Conservation (phyloP, 129 eudicot genomes). For the Logfia minima region DNA sequence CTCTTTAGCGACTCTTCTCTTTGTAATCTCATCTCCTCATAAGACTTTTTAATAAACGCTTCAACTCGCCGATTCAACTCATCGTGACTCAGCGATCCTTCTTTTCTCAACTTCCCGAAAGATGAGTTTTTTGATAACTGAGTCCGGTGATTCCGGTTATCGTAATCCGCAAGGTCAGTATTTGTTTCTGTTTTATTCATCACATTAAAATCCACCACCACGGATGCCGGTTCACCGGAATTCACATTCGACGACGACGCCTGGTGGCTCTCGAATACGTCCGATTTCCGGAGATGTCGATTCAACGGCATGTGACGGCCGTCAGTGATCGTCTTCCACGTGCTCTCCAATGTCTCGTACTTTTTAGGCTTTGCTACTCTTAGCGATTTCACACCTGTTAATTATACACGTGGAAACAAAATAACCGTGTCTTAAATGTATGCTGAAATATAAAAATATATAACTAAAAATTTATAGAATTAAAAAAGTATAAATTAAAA, state of each 20-base stretch:
- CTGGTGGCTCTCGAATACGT: slow-evolving; percentile 39
- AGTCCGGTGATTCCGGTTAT: slow-evolving; percentile 23
- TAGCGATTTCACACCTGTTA: slow-evolving; percentile 50
- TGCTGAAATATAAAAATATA: neutral
- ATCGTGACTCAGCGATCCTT: slow-evolving; percentile 71
- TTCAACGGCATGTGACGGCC: slow-evolving; percentile 68
- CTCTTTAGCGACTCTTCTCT: slow-evolving; percentile 66
- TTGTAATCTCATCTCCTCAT: slow-evolving; percentile 88
- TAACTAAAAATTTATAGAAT: neutral
- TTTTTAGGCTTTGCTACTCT: slow-evolving; percentile 48
- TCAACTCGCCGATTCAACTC: slow-evolving; percentile 89
- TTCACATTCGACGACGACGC: slow-evolving; percentile 5
- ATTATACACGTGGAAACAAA: neutral
- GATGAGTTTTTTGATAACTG: slow-evolving; percentile 1
- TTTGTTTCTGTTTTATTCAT: slow-evolving; percentile 46
- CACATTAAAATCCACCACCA: slow-evolving; percentile 10
- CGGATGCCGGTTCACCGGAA: slow-evolving; percentile 15
- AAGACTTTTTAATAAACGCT: slow-evolving; percentile 73
- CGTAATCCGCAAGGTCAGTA: slow-evolving; percentile 35
- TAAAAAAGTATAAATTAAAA: too few species aligned
- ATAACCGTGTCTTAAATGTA: neutral
- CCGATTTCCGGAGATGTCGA: slow-evolving; percentile 51
- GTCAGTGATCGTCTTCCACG: slow-evolving; percentile 74
- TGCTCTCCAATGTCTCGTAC: slow-evolving; percentile 69
- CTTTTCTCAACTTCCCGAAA: slow-evolving; percentile 53